Evolutionary conservation across 345 rosid genomes (phyloP), one percentile per base, ranked within the genome.

Genomic region (Triadica sebifera): DNA sequence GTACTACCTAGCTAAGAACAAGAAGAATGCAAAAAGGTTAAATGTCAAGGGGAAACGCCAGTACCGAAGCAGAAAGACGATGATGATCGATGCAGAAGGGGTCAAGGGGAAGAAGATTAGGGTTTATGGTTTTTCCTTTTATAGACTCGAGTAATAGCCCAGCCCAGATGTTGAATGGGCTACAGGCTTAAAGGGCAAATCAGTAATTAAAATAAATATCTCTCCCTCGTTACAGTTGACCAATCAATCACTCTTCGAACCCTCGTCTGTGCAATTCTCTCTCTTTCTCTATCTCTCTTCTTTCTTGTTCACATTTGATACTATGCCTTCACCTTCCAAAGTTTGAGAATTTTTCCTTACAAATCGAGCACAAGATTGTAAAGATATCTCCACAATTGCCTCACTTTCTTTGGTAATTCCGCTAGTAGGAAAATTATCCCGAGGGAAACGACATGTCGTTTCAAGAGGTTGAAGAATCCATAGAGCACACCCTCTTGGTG

Each of bases 401-500:
- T 47, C 34, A 29, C 34, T 29, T 29, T 29, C 34, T 2, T 29
- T 2, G 34, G 38, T n/a, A 20, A 38, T 51, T 24, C 50, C 69
- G 25, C 8, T 34, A 0, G 25, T 45, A 39, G 20, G 15, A 45
- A 45, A 60, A 20, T 4, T 25, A 1, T 9, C 17, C 17, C 24
- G 38, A 8, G 45, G 34, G 34, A 22, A 70, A 73, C 82, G 52
- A 59, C 20, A 89, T 92, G 98, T 94, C 98, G 68, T 87, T 86
- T 75, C 97, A 93, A 70, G 98, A 75, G 24, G 83, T 84, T 41
- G 99, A 95, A 52, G 99, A 95, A 71, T 77, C 92, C 22, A 73
- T 90, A 45, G 98, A 93, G 87, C 99, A 91, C 83, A 95, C 98
- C 55, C 96, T 95, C n/a, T 92, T 95, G 10, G 96, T 93, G 7